These are phyloP conservation scores for Adiantum capillusveneris DNA, from an alignment of 75 land plant species.

Conservation along the genomic window DNA sequence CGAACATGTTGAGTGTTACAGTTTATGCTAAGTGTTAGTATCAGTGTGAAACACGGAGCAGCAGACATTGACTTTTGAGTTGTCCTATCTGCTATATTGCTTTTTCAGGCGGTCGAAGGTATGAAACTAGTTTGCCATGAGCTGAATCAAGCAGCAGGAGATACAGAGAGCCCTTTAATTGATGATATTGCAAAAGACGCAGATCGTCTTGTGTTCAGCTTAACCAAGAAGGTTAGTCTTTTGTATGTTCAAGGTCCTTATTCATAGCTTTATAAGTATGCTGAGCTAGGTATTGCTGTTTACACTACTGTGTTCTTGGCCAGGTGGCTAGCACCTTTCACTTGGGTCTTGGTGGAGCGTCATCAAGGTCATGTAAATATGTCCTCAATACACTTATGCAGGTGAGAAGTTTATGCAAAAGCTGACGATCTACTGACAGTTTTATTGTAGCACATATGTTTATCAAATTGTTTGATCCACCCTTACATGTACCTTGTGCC, in stretches of 20 bases:
- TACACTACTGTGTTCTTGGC: neutral
- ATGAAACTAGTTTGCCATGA: slow-evolving; percentile 99
- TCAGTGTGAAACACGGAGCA: no score
- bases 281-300: neutral
- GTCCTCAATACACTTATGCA: slow-evolving; percentile 97
- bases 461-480: neutral
- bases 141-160: slow-evolving; percentile 61
- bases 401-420: slow-evolving; percentile 29
- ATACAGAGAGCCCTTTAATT: slow-evolving; percentile 62
- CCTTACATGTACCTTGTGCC: slow-evolving; percentile 3
- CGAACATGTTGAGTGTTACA: slow-evolving; percentile 55
- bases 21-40: no score
- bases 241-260: neutral
- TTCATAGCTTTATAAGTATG: no score
- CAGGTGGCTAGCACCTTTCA: slow-evolving; percentile 93
- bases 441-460: neutral
- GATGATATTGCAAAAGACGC: slow-evolving; percentile 85
- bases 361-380: slow-evolving; percentile 98
- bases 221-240: slow-evolving; percentile 64
- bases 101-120: slow-evolving; percentile 88
- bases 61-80: no score
- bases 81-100: no score
- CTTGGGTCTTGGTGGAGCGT: slow-evolving; percentile 82
- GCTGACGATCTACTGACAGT: no score
- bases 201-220: slow-evolving; percentile 81